Evolutionary conservation across 257 asterid species (phyloP).

Genomic region (Primulina huaijiensis): DNA sequence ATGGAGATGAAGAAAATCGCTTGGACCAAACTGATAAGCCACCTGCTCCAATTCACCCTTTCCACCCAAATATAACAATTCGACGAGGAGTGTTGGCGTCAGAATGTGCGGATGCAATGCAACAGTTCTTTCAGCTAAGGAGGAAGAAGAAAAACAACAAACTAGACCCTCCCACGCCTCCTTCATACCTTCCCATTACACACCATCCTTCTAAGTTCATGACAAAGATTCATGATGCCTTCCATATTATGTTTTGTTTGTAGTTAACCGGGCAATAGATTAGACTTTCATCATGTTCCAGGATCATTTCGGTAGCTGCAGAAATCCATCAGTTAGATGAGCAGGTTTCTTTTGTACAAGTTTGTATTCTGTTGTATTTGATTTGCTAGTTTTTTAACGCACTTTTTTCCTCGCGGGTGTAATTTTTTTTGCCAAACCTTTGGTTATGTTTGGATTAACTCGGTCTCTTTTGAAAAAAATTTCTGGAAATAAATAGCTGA

Average conservation of each 20-base stretch:
- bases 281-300: neutral
- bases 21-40: constrained; percentile 57
- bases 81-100: constrained; percentile 70
- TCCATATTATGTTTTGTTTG: constrained; percentile 64
- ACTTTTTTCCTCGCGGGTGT: neutral
- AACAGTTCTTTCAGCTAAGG: constrained; percentile 76
- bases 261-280: constrained; percentile 15
- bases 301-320: neutral
- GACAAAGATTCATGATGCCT: constrained; percentile 63
- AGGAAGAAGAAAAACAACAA: constrained; percentile 65
- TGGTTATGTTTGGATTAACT: neutral
- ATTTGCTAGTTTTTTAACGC: neutral
- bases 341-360: neutral
- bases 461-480: neutral
- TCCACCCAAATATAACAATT: constrained; percentile 77
- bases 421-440: neutral
- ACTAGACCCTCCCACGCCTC: constrained; percentile 42
- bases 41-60: constrained; percentile 85
- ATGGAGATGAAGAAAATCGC: constrained; percentile 52
- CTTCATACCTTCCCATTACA: constrained; percentile 59
- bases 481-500: neutral
- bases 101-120: constrained; percentile 93
- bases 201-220: constrained; percentile 58
- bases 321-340: neutral
- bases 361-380: neutral